Conservation (phyloP, 2,329 filamentous ascomycete species). For the Volutella citrinella region DNA sequence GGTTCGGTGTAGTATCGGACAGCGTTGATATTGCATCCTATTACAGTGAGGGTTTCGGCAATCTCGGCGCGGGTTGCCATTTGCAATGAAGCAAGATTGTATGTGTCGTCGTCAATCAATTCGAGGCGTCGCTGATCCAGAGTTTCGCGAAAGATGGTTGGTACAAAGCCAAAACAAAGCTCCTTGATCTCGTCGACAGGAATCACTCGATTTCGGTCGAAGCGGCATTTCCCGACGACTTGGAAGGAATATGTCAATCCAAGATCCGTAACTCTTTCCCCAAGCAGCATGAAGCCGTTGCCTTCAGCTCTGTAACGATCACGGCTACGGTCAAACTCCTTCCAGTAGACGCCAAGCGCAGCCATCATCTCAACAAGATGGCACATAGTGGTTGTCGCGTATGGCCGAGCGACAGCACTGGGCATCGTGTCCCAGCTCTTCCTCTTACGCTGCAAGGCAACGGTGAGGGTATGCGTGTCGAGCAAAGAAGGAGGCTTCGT, state of each 20-base stretch:
- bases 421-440: constrained; percentile 54
- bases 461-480: constrained; percentile 38
- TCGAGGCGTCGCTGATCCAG: constrained; percentile 38
- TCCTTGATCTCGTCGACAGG: constrained; percentile 53
- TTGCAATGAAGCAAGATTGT: constrained; percentile 42
- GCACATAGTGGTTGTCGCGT: constrained; percentile 53
- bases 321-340: constrained; percentile 50
- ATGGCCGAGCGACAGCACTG: constrained; percentile 42
- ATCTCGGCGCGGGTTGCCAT: constrained; percentile 50
- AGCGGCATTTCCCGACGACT: constrained; percentile 46
- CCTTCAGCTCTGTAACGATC: constrained; percentile 54
- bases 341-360: constrained; percentile 56
- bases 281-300: constrained; percentile 51
- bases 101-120: constrained; percentile 37
- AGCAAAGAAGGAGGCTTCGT: constrained; percentile 21
- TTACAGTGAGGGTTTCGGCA: constrained; percentile 47
- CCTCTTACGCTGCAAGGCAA: constrained; percentile 45
- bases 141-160: constrained; percentile 48
- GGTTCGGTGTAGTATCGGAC: constrained; percentile 41
- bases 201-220: constrained; percentile 49
- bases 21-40: constrained; percentile 53
- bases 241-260: constrained; percentile 55
- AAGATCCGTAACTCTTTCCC: constrained; percentile 44
- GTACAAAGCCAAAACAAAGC: constrained; percentile 53
- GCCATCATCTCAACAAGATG: constrained; percentile 54